These are phyloP conservation scores for Alternaria angustiovoidea DNA, from an alignment of 2,329 filamentous ascomycete species.

Conservation along the genomic window DNA sequence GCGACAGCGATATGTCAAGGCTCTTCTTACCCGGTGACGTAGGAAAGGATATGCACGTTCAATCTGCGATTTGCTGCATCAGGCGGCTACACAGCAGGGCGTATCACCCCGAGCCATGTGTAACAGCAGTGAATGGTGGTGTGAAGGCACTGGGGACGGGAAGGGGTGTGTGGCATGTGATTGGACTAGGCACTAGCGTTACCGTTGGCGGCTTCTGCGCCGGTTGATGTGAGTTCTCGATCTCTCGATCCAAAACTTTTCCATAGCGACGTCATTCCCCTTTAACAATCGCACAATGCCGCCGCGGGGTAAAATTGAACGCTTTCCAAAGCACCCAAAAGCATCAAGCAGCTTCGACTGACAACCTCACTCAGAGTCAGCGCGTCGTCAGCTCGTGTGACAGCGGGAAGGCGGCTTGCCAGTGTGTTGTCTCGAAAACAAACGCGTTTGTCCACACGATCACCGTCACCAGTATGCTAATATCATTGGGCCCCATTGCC, in stretches of 20 bases:
- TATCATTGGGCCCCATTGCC: slow-evolving; percentile 19
- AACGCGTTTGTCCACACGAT: slow-evolving; percentile 30
- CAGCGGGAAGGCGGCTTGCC: slow-evolving; percentile 21
- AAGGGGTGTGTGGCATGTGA: slow-evolving; percentile 14
- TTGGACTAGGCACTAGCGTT: slow-evolving; percentile 24
- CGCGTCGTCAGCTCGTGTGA: slow-evolving; percentile 11
- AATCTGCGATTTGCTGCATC: slow-evolving; percentile 5
- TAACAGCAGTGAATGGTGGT: slow-evolving; percentile 20
- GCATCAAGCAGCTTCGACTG: not conserved
- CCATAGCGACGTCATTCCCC: slow-evolving; percentile 16
- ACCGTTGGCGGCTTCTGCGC: slow-evolving; percentile 14
- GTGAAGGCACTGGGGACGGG: slow-evolving; percentile 11
- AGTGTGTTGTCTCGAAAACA: slow-evolving; percentile 16
- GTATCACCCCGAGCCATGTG: slow-evolving; percentile 29
- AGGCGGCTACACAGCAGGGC: slow-evolving; percentile 7
- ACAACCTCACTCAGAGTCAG: slow-evolving; percentile 6
- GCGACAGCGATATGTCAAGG: not conserved
- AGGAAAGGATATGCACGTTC: not conserved
- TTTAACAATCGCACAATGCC: slow-evolving; percentile 10
- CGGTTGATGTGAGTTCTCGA: slow-evolving; percentile 22
- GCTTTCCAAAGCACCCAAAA: not conserved
- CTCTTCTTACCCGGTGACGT: slow-evolving; percentile 8
- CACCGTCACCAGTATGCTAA: slow-evolving; percentile 30
- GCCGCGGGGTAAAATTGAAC: not conserved
- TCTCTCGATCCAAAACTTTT: slow-evolving; percentile 27